Percentiles rank a stretch among this genome's conserved stretches.
These are phyloP conservation scores for Podospora sp. DNA, from an alignment of 495 filamentous ascomycete species.

Conservation along the genomic window DNA sequence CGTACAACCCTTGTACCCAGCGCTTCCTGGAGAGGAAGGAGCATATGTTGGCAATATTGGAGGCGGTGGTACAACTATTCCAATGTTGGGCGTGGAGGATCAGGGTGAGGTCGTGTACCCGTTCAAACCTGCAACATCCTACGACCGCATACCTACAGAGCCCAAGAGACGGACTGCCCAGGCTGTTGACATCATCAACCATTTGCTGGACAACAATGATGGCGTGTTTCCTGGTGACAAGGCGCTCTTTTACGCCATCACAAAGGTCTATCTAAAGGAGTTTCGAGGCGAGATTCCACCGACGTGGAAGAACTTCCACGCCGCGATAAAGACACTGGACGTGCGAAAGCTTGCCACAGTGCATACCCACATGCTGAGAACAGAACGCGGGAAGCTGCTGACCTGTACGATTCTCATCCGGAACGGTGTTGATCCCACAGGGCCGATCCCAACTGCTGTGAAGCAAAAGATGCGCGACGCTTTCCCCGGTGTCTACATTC, in stretches of 20 bases:
- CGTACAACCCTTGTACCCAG: background rate
- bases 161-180: slow-evolving; percentile 34
- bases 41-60: background rate
- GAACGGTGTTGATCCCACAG: slow-evolving; percentile 31
- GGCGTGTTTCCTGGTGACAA: slow-evolving; percentile 76
- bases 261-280: slow-evolving; percentile 56
- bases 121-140: slow-evolving; percentile 28
- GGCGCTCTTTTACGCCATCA: slow-evolving; percentile 74
- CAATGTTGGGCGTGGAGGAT: background rate
- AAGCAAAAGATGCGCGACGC: slow-evolving; percentile 48
- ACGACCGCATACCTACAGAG: slow-evolving; percentile 30
- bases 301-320: slow-evolving; percentile 44
- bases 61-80: background rate
- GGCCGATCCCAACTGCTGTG: slow-evolving; percentile 26
- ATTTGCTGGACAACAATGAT: slow-evolving; percentile 66
- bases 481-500: slow-evolving; percentile 47
- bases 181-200: slow-evolving; percentile 64
- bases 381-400: slow-evolving; percentile 27
- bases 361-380: slow-evolving; percentile 38
- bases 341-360: slow-evolving; percentile 25
- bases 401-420: slow-evolving; percentile 32
- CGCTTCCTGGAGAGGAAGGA: background rate
- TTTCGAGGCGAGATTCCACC: slow-evolving; percentile 42
- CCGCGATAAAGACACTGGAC: slow-evolving; percentile 48
- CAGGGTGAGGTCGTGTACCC: slow-evolving; percentile 11